Base-by-base conservation (phyloP, 1,284 basidiomycete genomes). In the Heliocybe sulcata region DNA sequence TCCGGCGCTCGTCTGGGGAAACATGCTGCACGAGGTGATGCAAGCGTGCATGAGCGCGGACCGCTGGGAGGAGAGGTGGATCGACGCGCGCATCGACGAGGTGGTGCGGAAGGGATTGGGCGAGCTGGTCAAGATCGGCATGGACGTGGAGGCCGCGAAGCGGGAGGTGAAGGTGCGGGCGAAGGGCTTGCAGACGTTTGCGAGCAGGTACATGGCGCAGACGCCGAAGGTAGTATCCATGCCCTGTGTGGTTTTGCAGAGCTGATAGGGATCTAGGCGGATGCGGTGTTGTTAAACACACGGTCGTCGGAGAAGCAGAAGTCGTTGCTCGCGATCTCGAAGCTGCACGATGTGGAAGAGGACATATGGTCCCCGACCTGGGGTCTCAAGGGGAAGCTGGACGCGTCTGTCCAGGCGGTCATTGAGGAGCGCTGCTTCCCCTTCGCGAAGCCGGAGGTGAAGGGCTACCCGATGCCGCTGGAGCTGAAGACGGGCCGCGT, bases 321-420 rank as follows among this genome's bases (percentile, higher is more conserved):
- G 0, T 77, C 82, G 0, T 71, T 79, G 3, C 76, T 96, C 0
- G 88, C 90, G 0, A 85, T 98, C 53, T 76, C 80, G 9, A 75
- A 83, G 23, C 68, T 94, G 1, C 80, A 91, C 58, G 94, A 94
- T 56, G 81, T 97, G 42, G 97, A 99, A 73, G 96, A 99, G 68
- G 95, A 98, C 61, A 96, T 99, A 58, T 97, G 93, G 90, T 95
- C 92, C 0, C 95, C 97, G 0, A 89, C 86, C 11, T 97, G 90
- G 65, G 97, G 96, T 0, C 77, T 99, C 38, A 98, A 96, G 68
- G 97, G 96, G 22, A 98, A 98, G 70, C 76, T 99, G 19, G 96
- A 99, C 63, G 95, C 91, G 0, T 93, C 89, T 2, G 84, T 98
- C 0, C 81, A 93, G 61, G 82, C 82, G 0, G 68, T 81, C 11